Evolutionary conservation across 495 filamentous ascomycete genomes (phyloP), one percentile per base, ranked within the genome.

Genomic region (Endocarpon pusillum): DNA sequence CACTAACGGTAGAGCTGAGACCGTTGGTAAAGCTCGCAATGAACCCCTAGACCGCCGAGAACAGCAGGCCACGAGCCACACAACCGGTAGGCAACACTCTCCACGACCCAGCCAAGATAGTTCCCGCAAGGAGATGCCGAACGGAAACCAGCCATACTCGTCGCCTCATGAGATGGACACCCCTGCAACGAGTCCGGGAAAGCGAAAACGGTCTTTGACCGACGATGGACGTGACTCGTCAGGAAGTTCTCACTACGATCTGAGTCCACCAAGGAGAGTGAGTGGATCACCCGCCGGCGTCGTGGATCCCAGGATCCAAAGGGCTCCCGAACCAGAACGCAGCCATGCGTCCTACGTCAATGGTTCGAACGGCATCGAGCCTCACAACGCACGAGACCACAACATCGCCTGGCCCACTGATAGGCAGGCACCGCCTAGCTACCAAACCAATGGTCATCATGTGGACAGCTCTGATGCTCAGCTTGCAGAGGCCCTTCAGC

Each of bases 401-500:
- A 59, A 45, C 45, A 42, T 51, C 11, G 38, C 49, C 6, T 62
- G 58, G 59, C 51, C 53, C 12, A 56, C 60, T 23, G 57, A 61
- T 41, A 57, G 60, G 41, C 44, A 57, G 7, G 58, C 57, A 21
- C 34, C 61, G 35, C 41, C 59, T 30, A 58, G 39, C 15, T 57
- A 62, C 34, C 53, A 57, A 9, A 57, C 62, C 41, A 53, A 58
- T 12, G 59, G 54, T 17, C 57, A 61, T 40, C 60, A 61, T 24
- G 53, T 67, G 8, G 65, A 69, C 41, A 49, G 62, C 19, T 62
- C 64, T 1, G 64, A 68, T 44, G 56, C 54, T 24, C 60, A 64
- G 32, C 41, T 67, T 19, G 63, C 53, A 4, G 62, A 66, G 41
- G 63, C 56, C 15, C 54, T 69, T 12, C 65, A 66, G 36, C 57